phyloP scores from a whole-genome alignment of 805 yeast species.

The Diddensiella santjacobensis region DNA sequence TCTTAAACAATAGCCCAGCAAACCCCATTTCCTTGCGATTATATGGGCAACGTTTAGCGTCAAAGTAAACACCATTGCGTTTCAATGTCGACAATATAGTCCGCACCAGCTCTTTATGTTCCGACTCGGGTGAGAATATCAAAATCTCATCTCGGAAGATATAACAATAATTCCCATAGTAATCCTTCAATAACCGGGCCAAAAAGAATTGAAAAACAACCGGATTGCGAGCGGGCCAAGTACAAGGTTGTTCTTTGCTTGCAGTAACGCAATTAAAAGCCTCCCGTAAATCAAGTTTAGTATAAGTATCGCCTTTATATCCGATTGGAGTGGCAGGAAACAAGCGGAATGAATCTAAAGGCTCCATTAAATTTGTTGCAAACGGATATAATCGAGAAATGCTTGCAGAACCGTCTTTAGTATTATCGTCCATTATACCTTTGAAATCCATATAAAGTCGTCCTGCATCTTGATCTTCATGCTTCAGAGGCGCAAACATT shows the following conservation, averaged over 20 bases:
- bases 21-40: background rate
- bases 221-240: background rate
- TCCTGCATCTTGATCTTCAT: background rate
- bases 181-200: background rate
- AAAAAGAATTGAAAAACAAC: background rate
- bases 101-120: background rate
- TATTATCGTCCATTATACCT: background rate
- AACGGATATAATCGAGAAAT: background rate
- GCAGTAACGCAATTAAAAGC: constrained; percentile 1
- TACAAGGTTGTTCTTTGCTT: background rate
- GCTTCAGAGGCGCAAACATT: background rate
- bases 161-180: background rate
- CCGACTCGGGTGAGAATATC: background rate
- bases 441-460: background rate
- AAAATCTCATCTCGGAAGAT: background rate
- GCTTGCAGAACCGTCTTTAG: background rate
- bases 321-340: background rate
- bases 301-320: background rate
- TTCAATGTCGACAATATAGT: background rate
- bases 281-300: constrained; percentile 5
- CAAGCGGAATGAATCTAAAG: background rate
- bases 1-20: background rate
- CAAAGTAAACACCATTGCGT: background rate
- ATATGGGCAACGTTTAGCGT: background rate
- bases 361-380: background rate